phyloP scores from a whole-genome alignment of 192 early-diverging fungal species.

The Backusella morwellensis region DNA sequence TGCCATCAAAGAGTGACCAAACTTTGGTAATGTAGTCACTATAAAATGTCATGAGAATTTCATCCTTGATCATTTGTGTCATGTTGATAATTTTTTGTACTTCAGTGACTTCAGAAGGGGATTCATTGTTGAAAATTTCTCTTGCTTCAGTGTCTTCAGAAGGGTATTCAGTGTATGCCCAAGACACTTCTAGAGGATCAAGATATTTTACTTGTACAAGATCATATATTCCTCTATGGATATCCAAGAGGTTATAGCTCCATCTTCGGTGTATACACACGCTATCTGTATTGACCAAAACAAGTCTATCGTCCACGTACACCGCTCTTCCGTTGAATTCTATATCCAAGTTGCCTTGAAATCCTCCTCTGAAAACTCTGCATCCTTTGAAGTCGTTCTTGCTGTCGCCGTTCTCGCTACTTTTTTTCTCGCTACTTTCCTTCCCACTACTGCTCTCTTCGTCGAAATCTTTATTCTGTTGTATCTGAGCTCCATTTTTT shows the following conservation, averaged over 20 bases:
- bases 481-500: not conserved
- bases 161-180: not conserved
- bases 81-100: not conserved
- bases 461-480: not conserved
- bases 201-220: not conserved
- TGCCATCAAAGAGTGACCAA: not conserved
- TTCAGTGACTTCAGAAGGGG: not conserved
- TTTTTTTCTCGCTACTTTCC: too few species aligned
- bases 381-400: not conserved
- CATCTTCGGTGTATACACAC: not conserved
- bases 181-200: not conserved
- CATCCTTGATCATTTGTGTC: not conserved
- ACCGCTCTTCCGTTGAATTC: not conserved
- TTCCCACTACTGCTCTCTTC: too few species aligned
- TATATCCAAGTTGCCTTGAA: not conserved
- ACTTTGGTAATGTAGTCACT: not conserved
- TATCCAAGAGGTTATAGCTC: not conserved
- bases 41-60: not conserved
- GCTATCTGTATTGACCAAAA: not conserved
- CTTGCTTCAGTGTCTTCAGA: not conserved
- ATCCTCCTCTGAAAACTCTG: not conserved
- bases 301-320: not conserved
- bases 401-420: too few species aligned
- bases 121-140: not conserved
- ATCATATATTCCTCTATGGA: not conserved